These are phyloP conservation scores for Colletotrichum tropicale DNA, from an alignment of 2,329 filamentous ascomycete species.

Conservation along the genomic window DNA sequence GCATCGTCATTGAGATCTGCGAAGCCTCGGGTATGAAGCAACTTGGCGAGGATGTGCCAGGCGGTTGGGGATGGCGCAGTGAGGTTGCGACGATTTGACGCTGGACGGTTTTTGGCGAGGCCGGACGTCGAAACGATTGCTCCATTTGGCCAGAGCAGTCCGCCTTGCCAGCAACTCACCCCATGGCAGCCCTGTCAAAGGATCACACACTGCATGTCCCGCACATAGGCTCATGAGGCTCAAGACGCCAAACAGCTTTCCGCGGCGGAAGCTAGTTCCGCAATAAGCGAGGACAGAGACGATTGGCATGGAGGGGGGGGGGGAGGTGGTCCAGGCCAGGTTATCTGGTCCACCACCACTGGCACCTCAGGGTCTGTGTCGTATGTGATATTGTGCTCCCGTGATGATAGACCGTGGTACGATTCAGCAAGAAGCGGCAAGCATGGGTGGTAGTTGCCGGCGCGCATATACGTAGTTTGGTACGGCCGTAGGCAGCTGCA, in stretches of 20 bases:
- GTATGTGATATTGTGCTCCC: neutral
- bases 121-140: neutral
- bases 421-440: neutral
- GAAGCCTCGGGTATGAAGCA: slow-evolving; percentile 49
- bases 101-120: neutral
- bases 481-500: slow-evolving; percentile 11
- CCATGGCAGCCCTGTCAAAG: neutral
- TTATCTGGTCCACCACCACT: neutral
- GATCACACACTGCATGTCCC: neutral
- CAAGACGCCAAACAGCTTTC: neutral
- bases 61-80: slow-evolving; percentile 51
- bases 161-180: neutral
- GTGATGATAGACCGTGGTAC: neutral
- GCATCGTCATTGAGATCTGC: slow-evolving; percentile 50
- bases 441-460: neutral
- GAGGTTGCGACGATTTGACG: slow-evolving; percentile 45
- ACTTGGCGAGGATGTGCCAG: slow-evolving; percentile 34
- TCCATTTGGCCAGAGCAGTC: neutral
- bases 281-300: neutral
- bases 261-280: slow-evolving; percentile 11
- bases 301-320: neutral
- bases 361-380: neutral
- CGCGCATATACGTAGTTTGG: neutral
- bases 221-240: neutral
- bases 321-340: neutral